phyloP scores from a whole-genome alignment of 106 monocot genomes.

The Agapanthus africanus region DNA sequence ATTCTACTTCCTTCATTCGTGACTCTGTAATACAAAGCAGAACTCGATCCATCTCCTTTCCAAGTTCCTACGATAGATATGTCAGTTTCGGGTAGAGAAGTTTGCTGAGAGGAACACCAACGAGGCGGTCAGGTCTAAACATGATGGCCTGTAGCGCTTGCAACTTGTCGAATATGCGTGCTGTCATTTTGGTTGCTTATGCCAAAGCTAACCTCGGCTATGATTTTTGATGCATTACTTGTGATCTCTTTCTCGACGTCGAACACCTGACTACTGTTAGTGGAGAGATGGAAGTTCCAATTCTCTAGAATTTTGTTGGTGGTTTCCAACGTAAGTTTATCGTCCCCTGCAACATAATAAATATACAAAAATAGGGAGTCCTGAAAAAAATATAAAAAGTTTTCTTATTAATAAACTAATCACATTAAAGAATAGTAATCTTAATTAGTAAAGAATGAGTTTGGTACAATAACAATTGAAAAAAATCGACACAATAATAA shows the following conservation, averaged over 20 bases:
- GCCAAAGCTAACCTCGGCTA: conserved; percentile 60
- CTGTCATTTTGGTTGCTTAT: conserved; percentile 26
- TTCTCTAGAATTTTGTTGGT: conserved; percentile 43
- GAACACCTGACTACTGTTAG: conserved; percentile 24
- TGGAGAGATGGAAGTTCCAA: conserved; percentile 30
- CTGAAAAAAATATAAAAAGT: no score
- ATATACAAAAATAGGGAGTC: no score
- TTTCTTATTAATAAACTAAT: no score
- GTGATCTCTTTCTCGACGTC: conserved; percentile 44
- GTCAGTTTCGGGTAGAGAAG: conserved; percentile 20
- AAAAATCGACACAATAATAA: no score
- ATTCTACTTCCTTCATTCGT: neutral
- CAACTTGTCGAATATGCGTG: conserved; percentile 38
- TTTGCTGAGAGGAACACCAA: conserved; percentile 63
- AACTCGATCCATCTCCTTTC: conserved; percentile 56
- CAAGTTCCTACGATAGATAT: conserved; percentile 34
- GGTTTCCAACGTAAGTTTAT: conserved; percentile 43
- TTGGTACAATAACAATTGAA: no score
- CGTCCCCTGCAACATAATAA: conserved; percentile 38
- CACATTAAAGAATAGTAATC: no score
- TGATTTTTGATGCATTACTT: conserved; percentile 70
- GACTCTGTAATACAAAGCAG: conserved; percentile 36
- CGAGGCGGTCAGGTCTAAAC: conserved; percentile 45
- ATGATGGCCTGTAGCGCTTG: conserved; percentile 37
- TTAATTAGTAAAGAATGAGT: no score